Evolutionary conservation across 257 asterid genomes (phyloP), one percentile per base, ranked within the genome.

Genomic region (Jacaranda mimosifolia): DNA sequence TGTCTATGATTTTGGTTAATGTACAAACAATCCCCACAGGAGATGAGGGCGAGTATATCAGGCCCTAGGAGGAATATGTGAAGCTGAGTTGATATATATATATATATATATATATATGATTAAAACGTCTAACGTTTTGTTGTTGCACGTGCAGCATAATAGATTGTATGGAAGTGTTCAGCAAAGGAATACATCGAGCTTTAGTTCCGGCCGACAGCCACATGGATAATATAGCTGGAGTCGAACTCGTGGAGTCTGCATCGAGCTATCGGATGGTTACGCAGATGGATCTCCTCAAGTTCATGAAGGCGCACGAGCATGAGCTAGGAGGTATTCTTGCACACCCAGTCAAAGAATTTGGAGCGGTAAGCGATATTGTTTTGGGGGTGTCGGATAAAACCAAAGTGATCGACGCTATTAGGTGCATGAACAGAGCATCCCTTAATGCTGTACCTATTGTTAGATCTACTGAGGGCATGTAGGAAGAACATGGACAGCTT

Each of bases 161-260:
- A 9, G 99, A 95, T 75, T 93, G 97, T 68, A 91, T 95, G 97
- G 98, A 95, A 87, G 93, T 95, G 39, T 87, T 95, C 9, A 87
- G 99, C 89, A 91, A 91, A 84, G 98, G 98, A 53, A 87, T 95
- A 65, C 99, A 93, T 78, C 75, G 98, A 4, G 93, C 98, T n/a
- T 70, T 93, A 71, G 94, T 95, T n/a, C 99, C 97, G 0, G 63
- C 89, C 0, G 96, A 87, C 71, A 82, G 97, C 81, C 93, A 90
- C 17, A 68, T 76, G 51, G 98, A 93, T n/a, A 88, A 85, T n/a
- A 49, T 85, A 70, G 78, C 81, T 0, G 98, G 97, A 36, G 97
- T 90, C 0, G 96, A 93, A 42, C 96, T 95, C 1, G 80, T 86
- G 8, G 98, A 93, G n/a, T 89, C 93, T 0, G 96, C 99, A 7